Base-by-base conservation (phyloP, 495 filamentous ascomycete genomes). In the Tetracladium setigerum region DNA sequence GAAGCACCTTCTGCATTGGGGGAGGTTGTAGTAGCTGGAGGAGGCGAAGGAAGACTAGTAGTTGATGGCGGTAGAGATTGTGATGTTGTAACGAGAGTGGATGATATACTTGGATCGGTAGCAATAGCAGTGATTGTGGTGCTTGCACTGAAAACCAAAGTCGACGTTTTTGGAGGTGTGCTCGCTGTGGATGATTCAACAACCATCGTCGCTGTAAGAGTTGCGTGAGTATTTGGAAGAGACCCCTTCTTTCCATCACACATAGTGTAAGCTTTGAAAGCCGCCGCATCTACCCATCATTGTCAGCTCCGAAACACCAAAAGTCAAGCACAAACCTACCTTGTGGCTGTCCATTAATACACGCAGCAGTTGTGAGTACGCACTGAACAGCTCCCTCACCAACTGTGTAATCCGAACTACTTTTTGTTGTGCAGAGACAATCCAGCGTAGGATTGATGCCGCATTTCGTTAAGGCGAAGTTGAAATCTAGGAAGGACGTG, bases 311-410 rank as follows among this genome's bases (percentile, higher is more conserved):
- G 14, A 5, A 32, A 35, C 22, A 19, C 13, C 35, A 32, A 12
- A 32, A 27, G 41, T 41, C 7, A 1, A 19, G 15, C 1, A 3
- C 55, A 11, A 34, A 43, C 67, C 67, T 49, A 74, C 72, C 44
- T 33, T 53, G 47, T 1, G 56, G 58, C 40, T 68, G 48, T 9
- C 72, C 73, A 35, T 65, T 49, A 38, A 55, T 55, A 32, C 39
- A 55, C 54, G 73, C 68, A 16, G 73, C 71, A 38, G 22, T 7
- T 3, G 22, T 27, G 22, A 73, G 60, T 11, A 81, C 70, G 58
- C 85, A 89, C 48, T 75, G 72, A 46, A 85, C 58, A 8, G 76
- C 80, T 6, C 71, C 82, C 61, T 87, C 84, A 10, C 83, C 84
- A 39, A 90, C 45, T 0, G 84, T 86, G 47, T 81, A 81, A 27